Evolutionary conservation across 306 rosid genomes (phyloP).

Genomic region (Betula pendula): DNA sequence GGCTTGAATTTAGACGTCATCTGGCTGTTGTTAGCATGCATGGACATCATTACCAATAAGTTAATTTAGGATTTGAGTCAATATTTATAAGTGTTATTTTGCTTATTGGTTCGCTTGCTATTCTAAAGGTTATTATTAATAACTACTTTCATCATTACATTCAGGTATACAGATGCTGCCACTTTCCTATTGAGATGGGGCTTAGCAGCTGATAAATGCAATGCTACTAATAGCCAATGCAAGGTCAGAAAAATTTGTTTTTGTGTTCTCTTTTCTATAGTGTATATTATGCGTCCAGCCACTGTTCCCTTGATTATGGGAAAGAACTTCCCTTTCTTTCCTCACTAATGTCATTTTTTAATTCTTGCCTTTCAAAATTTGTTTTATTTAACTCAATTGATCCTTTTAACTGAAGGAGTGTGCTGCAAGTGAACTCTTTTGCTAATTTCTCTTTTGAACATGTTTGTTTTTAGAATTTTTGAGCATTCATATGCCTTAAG

Average conservation of each 20-base stretch:
- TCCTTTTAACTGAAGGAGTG: not conserved
- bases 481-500: not conserved
- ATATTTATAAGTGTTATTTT: not conserved
- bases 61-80: not conserved
- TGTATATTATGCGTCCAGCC: not conserved
- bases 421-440: not conserved
- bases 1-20: not conserved
- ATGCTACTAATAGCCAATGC: constrained; percentile 85
- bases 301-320: not conserved
- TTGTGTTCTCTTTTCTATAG: not conserved
- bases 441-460: not conserved
- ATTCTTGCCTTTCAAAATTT: not conserved
- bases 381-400: not conserved
- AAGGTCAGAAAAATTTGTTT: constrained; percentile 46
- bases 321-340: not conserved
- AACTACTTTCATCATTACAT: constrained; percentile 24
- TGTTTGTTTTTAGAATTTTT: not conserved
- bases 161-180: constrained; percentile 89
- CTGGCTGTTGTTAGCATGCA: not conserved
- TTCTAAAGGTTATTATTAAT: not conserved
- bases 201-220: constrained; percentile 84
- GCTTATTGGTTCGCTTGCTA: not conserved
- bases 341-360: not conserved
- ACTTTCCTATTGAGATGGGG: constrained; percentile 72
- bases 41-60: not conserved